Evolutionary conservation across 306 rosid species (phyloP).

Genomic region (Elaeagnus macrophylla): DNA sequence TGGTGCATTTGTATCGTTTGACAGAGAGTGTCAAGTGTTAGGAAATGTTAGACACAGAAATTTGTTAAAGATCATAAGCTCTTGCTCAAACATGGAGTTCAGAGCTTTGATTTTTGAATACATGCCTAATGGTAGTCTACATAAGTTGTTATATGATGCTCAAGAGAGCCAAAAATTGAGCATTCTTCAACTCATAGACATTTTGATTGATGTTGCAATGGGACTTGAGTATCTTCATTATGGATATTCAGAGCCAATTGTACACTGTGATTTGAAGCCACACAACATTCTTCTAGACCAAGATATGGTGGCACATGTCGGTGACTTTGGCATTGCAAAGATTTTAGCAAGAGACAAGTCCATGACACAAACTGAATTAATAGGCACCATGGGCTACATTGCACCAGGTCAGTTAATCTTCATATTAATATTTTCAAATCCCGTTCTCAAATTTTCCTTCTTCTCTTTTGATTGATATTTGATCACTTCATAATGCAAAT

Average conservation of each 20-base stretch:
- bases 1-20: neutral
- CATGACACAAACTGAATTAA: constrained; percentile 12
- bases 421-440: neutral
- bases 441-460: neutral
- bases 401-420: constrained; percentile 24
- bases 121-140: constrained; percentile 17
- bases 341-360: constrained; percentile 23
- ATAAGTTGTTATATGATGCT: neutral
- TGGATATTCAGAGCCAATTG: constrained; percentile 20
- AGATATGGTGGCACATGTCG: constrained; percentile 28
- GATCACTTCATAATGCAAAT: neutral
- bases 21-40: constrained; percentile 5
- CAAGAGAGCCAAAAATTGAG: neutral
- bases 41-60: constrained; percentile 12
- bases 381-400: constrained; percentile 32
- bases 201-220: constrained; percentile 11
- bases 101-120: constrained; percentile 14
- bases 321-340: constrained; percentile 28
- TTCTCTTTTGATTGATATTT: neutral
- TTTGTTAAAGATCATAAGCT: constrained; percentile 13
- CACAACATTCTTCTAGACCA: constrained; percentile 28
- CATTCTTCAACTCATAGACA: constrained; percentile 2
- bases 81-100: neutral
- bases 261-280: constrained; percentile 35
- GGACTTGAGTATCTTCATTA: constrained; percentile 33